Percentiles rank a stretch among this genome's conserved stretches.
Evolutionary conservation across 106 monocot species (phyloP).

Genomic region (Dioscorea zingiberensis): DNA sequence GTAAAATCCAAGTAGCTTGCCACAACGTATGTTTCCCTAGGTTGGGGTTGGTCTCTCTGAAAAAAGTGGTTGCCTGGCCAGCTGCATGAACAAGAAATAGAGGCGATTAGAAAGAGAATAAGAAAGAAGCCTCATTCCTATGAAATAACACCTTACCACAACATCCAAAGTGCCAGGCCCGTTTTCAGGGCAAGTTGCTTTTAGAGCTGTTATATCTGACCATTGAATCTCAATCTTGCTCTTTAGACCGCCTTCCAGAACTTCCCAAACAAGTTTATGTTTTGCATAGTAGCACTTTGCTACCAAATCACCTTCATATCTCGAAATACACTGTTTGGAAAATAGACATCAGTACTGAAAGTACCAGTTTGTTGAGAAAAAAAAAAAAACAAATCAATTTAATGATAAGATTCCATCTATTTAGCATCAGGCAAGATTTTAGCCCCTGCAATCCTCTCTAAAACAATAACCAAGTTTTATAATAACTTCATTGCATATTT

Average conservation of each 20-base stretch:
- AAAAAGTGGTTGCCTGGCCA: slow-evolving; percentile 87
- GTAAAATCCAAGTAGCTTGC: slow-evolving; percentile 98
- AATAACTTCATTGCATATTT: no score
- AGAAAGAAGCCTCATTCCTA: background rate
- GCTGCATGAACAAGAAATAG: slow-evolving; percentile 27
- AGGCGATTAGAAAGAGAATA: background rate
- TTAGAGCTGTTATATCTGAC: slow-evolving; percentile 71
- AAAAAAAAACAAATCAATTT: no score
- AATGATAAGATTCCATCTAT: no score
- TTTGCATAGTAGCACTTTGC: slow-evolving; percentile 77
- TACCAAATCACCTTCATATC: slow-evolving; percentile 77
- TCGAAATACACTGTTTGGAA: slow-evolving; percentile 42
- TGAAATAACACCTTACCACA: slow-evolving; percentile 36
- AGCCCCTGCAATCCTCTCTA: no score
- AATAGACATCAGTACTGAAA: no score
- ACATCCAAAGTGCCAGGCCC: slow-evolving; percentile 57
- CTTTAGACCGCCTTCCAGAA: slow-evolving; percentile 79
- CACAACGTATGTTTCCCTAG: slow-evolving; percentile 94
- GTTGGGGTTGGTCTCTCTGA: slow-evolving; percentile 95
- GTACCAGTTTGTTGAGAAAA: no score
- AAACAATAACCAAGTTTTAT: no score
- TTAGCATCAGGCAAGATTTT: no score
- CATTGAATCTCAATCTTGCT: slow-evolving; percentile 84
- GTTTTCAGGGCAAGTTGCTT: slow-evolving; percentile 53
- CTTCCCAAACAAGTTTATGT: slow-evolving; percentile 78